Percentiles rank a stretch among this genome's conserved stretches.
Evolutionary conservation across 257 asterid species (phyloP).

Genomic region (Nicotiana sylvestris): DNA sequence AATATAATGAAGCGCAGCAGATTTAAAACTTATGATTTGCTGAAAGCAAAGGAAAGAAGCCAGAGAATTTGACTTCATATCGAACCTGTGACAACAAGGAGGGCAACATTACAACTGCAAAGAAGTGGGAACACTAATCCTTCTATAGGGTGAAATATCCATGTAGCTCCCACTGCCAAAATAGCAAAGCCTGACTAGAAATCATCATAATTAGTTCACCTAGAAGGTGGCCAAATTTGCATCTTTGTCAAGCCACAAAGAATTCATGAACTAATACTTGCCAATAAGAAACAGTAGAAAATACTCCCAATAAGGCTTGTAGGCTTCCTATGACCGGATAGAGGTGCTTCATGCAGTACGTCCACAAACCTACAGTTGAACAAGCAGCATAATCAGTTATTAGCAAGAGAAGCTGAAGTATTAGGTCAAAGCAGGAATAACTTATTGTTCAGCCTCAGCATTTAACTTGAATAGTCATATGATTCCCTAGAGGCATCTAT

Average conservation of each 20-base stretch:
- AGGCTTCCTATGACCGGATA: slow-evolving; percentile 89
- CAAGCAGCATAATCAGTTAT: slow-evolving; percentile 9
- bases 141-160: slow-evolving; percentile 56
- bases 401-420: slow-evolving; percentile 1
- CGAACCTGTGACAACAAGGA: slow-evolving; percentile 74
- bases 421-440: not conserved
- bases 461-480: not conserved
- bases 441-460: not conserved
- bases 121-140: slow-evolving; percentile 62
- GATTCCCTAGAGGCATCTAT: not conserved
- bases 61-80: slow-evolving; percentile 8
- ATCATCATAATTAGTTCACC: slow-evolving; percentile 32
- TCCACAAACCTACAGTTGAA: slow-evolving; percentile 72
- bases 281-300: slow-evolving; percentile 78
- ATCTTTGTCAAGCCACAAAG: not conserved
- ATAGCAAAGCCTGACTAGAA: slow-evolving; percentile 96
- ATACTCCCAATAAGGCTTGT: slow-evolving; percentile 70
- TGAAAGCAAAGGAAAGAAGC: slow-evolving; percentile 10
- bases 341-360: slow-evolving; percentile 88
- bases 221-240: slow-evolving; percentile 11
- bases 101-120: slow-evolving; percentile 77
- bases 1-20: not conserved
- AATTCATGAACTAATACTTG: slow-evolving; percentile 39
- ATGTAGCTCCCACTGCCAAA: slow-evolving; percentile 75
- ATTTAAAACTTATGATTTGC: not conserved